These are phyloP conservation scores for Bipolaris sorokiniana DNA, from an alignment of 2,329 filamentous ascomycete genomes.

Conservation along the genomic window DNA sequence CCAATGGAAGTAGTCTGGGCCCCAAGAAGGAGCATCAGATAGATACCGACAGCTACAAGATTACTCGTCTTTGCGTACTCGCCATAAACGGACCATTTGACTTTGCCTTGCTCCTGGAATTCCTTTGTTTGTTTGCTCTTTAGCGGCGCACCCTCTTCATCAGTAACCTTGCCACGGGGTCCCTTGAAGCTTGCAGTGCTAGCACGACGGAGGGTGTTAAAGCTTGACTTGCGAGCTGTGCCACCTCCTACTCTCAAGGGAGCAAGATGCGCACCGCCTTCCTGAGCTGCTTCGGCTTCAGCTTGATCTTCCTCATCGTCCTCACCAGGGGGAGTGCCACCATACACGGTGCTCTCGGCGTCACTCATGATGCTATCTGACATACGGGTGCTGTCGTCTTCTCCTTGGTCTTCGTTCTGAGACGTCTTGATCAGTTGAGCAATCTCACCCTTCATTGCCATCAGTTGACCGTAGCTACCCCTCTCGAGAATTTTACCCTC, in stretches of 20 bases:
- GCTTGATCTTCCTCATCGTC: conserved; percentile 58
- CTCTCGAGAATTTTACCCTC: conserved; percentile 84
- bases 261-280: conserved; percentile 72
- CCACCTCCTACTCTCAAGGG: conserved; percentile 68
- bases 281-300: conserved; percentile 67
- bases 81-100: conserved; percentile 93
- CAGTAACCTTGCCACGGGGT: conserved; percentile 79
- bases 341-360: conserved; percentile 68
- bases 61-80: conserved; percentile 98
- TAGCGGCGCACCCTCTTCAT: conserved; percentile 77
- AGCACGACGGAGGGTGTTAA: conserved; percentile 82
- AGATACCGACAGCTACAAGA: conserved; percentile 79
- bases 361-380: conserved; percentile 67
- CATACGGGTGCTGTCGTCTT: conserved; percentile 53
- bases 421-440: conserved; percentile 81
- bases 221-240: conserved; percentile 71
- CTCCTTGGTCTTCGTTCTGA: conserved; percentile 59
- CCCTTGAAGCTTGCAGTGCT: conserved; percentile 90
- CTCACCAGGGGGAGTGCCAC: conserved; percentile 56
- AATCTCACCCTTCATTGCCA: conserved; percentile 93
- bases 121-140: conserved; percentile 90
- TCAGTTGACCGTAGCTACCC: conserved; percentile 87
- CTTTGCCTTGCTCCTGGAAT: conserved; percentile 90
- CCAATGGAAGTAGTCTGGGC: conserved; percentile 83
- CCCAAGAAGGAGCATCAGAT: conserved; percentile 75